Evolutionary conservation across 2,329 filamentous ascomycete genomes (phyloP).

Genomic region (Alternaria hordeiaustralica): DNA sequence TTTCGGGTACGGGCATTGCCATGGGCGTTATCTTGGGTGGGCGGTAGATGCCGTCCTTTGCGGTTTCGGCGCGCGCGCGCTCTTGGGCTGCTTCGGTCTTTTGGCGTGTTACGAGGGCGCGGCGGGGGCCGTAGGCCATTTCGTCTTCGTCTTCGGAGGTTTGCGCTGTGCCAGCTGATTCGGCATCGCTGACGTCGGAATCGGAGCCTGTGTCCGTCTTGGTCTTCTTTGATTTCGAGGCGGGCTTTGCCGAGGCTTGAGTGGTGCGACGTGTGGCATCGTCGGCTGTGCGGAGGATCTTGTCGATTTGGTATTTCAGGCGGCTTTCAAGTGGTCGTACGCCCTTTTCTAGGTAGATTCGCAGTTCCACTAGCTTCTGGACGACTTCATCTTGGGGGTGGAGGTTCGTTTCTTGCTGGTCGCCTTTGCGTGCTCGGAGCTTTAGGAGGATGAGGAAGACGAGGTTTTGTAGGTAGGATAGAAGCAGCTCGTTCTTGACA

Average conservation of each 20-base stretch:
- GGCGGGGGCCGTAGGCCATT: constrained; percentile 68
- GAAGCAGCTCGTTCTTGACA: constrained; percentile 94
- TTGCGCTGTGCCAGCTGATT: constrained; percentile 36
- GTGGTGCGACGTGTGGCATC: constrained; percentile 58
- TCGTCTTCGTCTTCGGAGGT: constrained; percentile 59
- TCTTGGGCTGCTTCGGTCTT: constrained; percentile 25
- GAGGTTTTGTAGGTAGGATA: constrained; percentile 94
- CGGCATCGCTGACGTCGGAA: constrained; percentile 50
- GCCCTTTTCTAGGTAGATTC: constrained; percentile 93
- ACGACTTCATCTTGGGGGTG: constrained; percentile 72
- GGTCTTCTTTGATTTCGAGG: constrained; percentile 38
- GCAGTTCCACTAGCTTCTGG: constrained; percentile 85
- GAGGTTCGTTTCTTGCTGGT: constrained; percentile 44
- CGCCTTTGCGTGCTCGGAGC: constrained; percentile 56
- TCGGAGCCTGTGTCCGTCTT: constrained; percentile 48
- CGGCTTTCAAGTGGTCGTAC: constrained; percentile 88
- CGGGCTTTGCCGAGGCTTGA: constrained; percentile 29
- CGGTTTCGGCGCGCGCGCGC: constrained; percentile 33
- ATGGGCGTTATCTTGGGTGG: constrained; percentile 89
- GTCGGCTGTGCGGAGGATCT: constrained; percentile 86
- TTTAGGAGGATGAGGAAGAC: constrained; percentile 87
- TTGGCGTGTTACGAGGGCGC: constrained; percentile 52
- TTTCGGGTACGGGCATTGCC: constrained; percentile 73
- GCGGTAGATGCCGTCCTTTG: constrained; percentile 76
- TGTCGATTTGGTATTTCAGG: constrained; percentile 94